These are phyloP conservation scores for Ricinus communis DNA, from an alignment of 345 rosid species.

Conservation along the genomic window DNA sequence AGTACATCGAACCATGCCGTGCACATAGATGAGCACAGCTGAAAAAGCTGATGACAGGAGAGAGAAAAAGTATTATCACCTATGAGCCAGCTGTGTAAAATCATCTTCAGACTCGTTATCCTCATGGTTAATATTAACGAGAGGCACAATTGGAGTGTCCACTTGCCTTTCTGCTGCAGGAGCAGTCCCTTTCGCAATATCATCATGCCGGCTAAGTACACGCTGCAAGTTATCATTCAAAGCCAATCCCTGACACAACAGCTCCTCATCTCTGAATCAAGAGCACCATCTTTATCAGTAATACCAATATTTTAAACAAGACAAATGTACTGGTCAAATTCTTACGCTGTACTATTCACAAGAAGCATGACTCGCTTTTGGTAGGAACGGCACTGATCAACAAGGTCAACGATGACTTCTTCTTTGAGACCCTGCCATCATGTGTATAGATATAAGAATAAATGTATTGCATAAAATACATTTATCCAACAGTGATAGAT, in stretches of 20 bases:
- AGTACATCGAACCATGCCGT: background rate
- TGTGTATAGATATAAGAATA: background rate
- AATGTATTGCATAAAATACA: background rate
- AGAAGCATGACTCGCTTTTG: slow-evolving; percentile 78
- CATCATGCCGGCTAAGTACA: slow-evolving; percentile 75
- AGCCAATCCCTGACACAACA: slow-evolving; percentile 80
- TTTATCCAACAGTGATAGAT: background rate
- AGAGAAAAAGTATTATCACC: slow-evolving; percentile 49
- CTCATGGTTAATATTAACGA: slow-evolving; percentile 58
- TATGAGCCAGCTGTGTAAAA: slow-evolving; percentile 76
- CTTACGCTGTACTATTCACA: slow-evolving; percentile 73
- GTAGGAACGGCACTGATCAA: slow-evolving; percentile 85
- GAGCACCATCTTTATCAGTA: slow-evolving; percentile 24
- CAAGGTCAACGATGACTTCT: slow-evolving; percentile 87
- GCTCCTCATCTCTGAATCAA: slow-evolving; percentile 69
- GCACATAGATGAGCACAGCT: background rate
- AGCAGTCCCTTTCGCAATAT: slow-evolving; percentile 60
- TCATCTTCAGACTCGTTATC: slow-evolving; percentile 92
- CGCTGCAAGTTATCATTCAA: slow-evolving; percentile 87
- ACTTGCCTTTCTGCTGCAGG: slow-evolving; percentile 29
- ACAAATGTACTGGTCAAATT: slow-evolving; percentile 16
- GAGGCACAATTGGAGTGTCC: slow-evolving; percentile 48
- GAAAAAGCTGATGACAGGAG: too few species aligned
- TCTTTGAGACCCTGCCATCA: slow-evolving; percentile 72
- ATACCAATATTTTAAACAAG: background rate